Evolutionary conservation across 1,284 basidiomycete species (phyloP), one percentile per base, ranked within the genome.

Genomic region (Inonotus obliquus): DNA sequence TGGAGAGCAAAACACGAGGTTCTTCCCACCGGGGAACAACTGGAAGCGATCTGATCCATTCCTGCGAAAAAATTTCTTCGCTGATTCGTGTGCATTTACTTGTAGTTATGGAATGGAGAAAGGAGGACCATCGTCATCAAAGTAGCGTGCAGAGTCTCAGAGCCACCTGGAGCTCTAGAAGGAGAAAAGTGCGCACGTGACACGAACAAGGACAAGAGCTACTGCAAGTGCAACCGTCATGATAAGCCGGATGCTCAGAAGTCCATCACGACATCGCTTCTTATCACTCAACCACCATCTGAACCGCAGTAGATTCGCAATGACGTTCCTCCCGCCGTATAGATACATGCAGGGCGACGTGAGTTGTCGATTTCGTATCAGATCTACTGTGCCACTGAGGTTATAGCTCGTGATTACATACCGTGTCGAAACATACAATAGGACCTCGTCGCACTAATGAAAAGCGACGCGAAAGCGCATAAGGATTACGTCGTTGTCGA

Each of bases 401-500:
- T 47, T 29, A 47, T 45, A 47, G 32, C 32, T 32, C 9, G 32
- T 32, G 32, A 44, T 38, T 10, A 21, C 48, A 38, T 57, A 29
- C 37, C 48, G 35, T 32, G 13, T 27, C 37, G 35, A 13, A 41
- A 47, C 27, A 35, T 49, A 45, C 9, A 44, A 35, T 66, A 92
- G 88, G 84, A 89, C 70, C 82, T 92, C 44, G 83, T 83, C 35
- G 72, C 74, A 21, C 72, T 90, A 63, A 85, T 92, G 66, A 89
- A 85, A 72, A 78, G 77, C 66, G 80, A 72, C 60, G 85, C 85
- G 67, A 74, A 77, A 48, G 74, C 82, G 11, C 73, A 76, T 68
- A 82, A 83, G 69, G 88, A 91, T 70, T 92, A 86, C 69, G 73
- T 86, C 41, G 79, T 92, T 45, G 79, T 92, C 44, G 90, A 92